Percentiles rank a stretch among this genome's conserved stretches.
Conservation (phyloP, 495 filamentous ascomycete genomes). For the Trichocladium uniseriatum region DNA sequence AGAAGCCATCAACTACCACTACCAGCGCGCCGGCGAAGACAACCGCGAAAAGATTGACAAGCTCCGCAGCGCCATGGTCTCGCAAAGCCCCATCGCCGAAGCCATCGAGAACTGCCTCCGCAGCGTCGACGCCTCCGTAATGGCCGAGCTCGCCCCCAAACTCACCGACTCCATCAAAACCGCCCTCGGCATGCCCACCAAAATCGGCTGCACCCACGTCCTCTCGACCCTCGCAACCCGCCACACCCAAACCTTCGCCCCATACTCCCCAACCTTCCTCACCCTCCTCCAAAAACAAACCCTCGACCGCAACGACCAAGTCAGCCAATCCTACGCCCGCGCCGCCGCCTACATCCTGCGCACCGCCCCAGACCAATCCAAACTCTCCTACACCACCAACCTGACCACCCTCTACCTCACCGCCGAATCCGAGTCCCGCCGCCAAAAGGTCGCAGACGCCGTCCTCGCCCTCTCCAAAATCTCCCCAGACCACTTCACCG, state of each 20-base stretch:
- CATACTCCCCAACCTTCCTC: conserved; percentile 69
- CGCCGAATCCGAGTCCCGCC: conserved; percentile 62
- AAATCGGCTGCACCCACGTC: conserved; percentile 79
- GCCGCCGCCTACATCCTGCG: conserved; percentile 79
- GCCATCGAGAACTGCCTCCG: conserved; percentile 86
- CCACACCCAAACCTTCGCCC: conserved; percentile 60
- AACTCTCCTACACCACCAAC: conserved; percentile 56
- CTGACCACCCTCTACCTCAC: conserved; percentile 67
- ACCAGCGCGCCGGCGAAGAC: conserved; percentile 81
- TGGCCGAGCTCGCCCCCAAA: conserved; percentile 58
- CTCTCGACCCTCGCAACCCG: conserved; percentile 79
- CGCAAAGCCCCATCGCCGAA: conserved; percentile 84
- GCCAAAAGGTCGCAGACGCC: conserved; percentile 70
- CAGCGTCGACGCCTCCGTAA: conserved; percentile 64
- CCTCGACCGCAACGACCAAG: conserved; percentile 83
- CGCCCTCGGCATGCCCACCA: conserved; percentile 82
- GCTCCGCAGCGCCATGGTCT: conserved; percentile 65
- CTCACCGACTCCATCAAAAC: conserved; percentile 73
- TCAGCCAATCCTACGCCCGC: conserved; percentile 74
- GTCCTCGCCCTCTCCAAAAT: conserved; percentile 72
- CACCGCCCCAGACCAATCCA: conserved; percentile 47
- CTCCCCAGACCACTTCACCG: conserved; percentile 78
- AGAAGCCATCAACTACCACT: conserved; percentile 80
- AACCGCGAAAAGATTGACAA: conserved; percentile 80
- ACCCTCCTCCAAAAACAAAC: conserved; percentile 67